Conservation (phyloP, 2,329 filamentous ascomycete genomes). For the Aspergillus eucalypticola region DNA sequence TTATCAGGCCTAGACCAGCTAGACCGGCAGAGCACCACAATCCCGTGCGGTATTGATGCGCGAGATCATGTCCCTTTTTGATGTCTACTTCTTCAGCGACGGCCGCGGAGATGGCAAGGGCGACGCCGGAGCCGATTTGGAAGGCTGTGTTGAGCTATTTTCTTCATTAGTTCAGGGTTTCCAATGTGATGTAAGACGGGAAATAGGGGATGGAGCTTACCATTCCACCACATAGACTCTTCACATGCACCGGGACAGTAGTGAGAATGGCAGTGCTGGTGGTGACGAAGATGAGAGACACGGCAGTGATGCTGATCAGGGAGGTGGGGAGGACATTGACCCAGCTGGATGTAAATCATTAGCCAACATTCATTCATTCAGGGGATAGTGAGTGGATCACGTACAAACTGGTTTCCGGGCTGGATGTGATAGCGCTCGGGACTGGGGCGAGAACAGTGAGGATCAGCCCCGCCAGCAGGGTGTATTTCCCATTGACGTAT, state of each 20-base stretch:
- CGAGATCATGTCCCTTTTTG: conserved; percentile 34
- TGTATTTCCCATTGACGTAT: conserved; percentile 40
- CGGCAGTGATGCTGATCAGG: conserved; percentile 42
- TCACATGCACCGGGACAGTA: conserved; percentile 44
- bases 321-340: conserved; percentile 43
- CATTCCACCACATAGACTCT: conserved; percentile 45
- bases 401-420: conserved; percentile 26
- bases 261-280: conserved; percentile 45
- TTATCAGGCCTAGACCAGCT: conserved; percentile 37
- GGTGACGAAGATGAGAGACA: conserved; percentile 46
- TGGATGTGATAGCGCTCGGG: conserved; percentile 32
- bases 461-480: conserved; percentile 37
- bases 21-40: conserved; percentile 46
- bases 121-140: conserved; percentile 46
- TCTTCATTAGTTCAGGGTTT: too few species aligned
- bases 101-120: conserved; percentile 43
- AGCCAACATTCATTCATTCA: neutral
- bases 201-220: too few species aligned
- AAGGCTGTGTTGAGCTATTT: conserved; percentile 43
- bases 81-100: conserved; percentile 43
- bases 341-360: conserved; percentile 31
- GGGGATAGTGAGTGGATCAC: conserved; percentile 10
- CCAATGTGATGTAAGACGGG: too few species aligned
- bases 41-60: conserved; percentile 43
- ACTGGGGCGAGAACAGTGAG: conserved; percentile 42